Percentiles rank a stretch among this genome's conserved stretches.
phyloP scores from a whole-genome alignment of 371 early-diverging fungal genomes.

The Rhizopus delemar region DNA sequence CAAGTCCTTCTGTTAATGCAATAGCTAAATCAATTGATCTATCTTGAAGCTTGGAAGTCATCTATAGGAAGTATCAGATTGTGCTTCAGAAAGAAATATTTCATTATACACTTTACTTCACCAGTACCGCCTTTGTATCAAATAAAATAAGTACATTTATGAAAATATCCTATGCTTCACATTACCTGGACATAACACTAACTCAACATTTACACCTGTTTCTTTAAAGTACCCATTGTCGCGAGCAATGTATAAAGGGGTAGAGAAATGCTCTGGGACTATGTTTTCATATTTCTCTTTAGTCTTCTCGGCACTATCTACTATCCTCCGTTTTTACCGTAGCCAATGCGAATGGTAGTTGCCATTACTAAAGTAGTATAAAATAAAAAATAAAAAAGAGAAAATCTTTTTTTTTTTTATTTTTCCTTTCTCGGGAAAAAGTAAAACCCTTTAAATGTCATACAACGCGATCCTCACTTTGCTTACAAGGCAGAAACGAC shows the following conservation, averaged over 20 bases:
- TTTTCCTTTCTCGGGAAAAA: too few relatives aligned
- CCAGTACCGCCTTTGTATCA: conserved; percentile 60
- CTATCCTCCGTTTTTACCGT: conserved; percentile 28
- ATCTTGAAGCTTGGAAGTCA: conserved; percentile 72
- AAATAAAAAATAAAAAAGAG: conserved; percentile 6
- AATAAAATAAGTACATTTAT: background rate
- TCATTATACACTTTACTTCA: conserved; percentile 49
- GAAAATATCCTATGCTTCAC: background rate
- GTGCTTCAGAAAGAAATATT: background rate
- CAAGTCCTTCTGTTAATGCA: conserved; percentile 85
- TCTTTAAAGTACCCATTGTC: conserved; percentile 63
- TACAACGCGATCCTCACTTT: too few relatives aligned
- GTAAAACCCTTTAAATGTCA: too few relatives aligned
- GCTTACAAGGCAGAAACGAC: too few relatives aligned
- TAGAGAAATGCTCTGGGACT: conserved; percentile 90
- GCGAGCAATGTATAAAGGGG: conserved; percentile 72
- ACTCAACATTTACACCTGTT: conserved; percentile 61
- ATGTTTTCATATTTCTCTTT: background rate
- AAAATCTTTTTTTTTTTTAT: background rate
- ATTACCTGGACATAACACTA: conserved; percentile 65
- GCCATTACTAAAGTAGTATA: conserved; percentile 3
- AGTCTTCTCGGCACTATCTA: background rate
- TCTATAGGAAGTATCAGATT: conserved; percentile 43
- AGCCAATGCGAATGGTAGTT: conserved; percentile 44
- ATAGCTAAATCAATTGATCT: conserved; percentile 77